phyloP scores from a whole-genome alignment of 768 basidiomycete species.

The Hericium coralloides region DNA sequence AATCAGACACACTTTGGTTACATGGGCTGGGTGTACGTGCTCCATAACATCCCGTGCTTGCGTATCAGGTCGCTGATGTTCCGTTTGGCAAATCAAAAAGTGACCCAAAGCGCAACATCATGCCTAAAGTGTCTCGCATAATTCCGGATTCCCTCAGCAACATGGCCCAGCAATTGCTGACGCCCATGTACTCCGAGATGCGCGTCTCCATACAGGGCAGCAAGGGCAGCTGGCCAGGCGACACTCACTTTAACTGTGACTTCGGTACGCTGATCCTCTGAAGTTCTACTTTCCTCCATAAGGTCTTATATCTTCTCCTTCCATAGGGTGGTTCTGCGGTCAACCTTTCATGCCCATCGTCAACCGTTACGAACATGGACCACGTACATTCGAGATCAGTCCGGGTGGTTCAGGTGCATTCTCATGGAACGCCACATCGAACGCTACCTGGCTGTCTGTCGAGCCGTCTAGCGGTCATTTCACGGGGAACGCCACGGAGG shows the following conservation, averaged over 20 bases:
- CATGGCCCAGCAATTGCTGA: background rate
- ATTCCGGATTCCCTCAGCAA: background rate
- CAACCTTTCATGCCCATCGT: background rate
- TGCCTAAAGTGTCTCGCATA: background rate
- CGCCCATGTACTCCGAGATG: background rate
- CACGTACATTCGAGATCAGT: background rate
- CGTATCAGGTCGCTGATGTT: background rate
- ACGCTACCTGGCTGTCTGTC: background rate
- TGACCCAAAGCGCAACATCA: background rate
- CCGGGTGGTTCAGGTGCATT: background rate
- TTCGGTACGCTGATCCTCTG: background rate
- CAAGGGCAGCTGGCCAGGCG: background rate
- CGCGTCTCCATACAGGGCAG: background rate
- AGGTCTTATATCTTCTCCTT: too few species aligned
- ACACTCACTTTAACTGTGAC: background rate
- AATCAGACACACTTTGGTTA: background rate
- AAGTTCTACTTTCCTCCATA: too few species aligned
- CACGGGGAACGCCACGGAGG: background rate
- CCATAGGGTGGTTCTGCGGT: background rate
- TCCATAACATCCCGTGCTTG: background rate
- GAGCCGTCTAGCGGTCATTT: background rate
- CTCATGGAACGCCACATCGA: background rate
- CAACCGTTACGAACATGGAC: background rate
- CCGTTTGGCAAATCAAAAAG: background rate
- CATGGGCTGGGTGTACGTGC: background rate